Evolutionary conservation across 176 grass and related monocot genomes (phyloP).

Genomic region (Tillandsia leiboldiana): DNA sequence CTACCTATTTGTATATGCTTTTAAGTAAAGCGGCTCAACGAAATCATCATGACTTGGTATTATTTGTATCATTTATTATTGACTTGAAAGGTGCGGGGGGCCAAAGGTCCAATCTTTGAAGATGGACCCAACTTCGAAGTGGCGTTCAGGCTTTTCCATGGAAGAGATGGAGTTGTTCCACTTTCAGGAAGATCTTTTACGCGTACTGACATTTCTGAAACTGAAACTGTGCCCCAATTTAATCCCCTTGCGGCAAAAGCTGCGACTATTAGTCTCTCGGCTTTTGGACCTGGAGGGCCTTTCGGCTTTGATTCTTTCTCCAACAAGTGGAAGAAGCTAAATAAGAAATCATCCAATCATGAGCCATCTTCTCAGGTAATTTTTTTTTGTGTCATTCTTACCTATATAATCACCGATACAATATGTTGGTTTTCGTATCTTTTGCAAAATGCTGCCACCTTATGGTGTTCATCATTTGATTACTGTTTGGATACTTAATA

Average conservation of each 20-base stretch:
- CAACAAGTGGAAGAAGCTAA: constrained; percentile 37
- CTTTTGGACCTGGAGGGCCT: constrained; percentile 57
- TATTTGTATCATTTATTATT: constrained; percentile 22
- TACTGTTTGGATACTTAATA: not conserved
- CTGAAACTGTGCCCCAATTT: constrained; percentile 30
- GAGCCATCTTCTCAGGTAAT: constrained; percentile 47
- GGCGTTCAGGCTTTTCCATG: constrained; percentile 93
- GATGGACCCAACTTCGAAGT: constrained; percentile 94
- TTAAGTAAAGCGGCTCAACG: not conserved
- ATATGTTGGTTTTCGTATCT: not conserved
- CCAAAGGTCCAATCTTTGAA: constrained; percentile 93
- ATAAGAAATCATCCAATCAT: constrained; percentile 43
- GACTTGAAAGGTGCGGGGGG: constrained; percentile 51
- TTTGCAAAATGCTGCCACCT: not conserved
- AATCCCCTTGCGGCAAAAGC: constrained; percentile 89
- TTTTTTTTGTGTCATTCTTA: not conserved
- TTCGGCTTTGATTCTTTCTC: constrained; percentile 67
- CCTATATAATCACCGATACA: not conserved
- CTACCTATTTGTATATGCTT: not conserved
- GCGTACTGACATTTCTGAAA: constrained; percentile 31
- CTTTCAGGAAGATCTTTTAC: constrained; percentile 61
- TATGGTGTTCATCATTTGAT: not conserved
- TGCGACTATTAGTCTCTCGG: constrained; percentile 85
- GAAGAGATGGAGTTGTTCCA: constrained; percentile 73
- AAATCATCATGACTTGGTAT: constrained; percentile 2